Conservation (phyloP, 139 green algal genomes). For the Tetradesmus obliquus region DNA sequence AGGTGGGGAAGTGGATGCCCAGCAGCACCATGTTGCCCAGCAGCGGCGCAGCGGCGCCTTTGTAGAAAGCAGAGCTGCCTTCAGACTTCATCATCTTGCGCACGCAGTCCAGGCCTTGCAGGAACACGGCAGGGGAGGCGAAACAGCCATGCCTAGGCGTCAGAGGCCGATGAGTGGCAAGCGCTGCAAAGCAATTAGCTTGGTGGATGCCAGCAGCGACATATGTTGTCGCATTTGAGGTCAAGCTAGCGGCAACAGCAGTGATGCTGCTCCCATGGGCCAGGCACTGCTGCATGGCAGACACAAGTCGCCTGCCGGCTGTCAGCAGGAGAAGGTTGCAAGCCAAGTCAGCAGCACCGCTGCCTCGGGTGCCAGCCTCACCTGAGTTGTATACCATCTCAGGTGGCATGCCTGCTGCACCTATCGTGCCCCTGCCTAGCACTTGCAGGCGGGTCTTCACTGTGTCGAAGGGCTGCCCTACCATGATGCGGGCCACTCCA, state of each 20-base stretch:
- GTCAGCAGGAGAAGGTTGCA: no score
- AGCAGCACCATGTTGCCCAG: constrained; percentile 62
- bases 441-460: constrained; percentile 58
- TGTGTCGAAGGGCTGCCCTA: constrained; percentile 58
- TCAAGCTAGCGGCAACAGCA: neutral
- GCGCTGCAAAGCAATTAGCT: neutral
- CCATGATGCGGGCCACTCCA: constrained; percentile 57
- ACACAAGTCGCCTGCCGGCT: no score
- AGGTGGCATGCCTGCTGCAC: constrained; percentile 47
- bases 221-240: neutral
- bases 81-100: constrained; percentile 35
- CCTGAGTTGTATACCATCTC: constrained; percentile 51
- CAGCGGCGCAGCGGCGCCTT: constrained; percentile 50
- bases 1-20: constrained; percentile 59
- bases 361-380: neutral
- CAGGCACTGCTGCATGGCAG: no score
- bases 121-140: neutral
- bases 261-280: no score
- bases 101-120: constrained; percentile 9
- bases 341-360: no score
- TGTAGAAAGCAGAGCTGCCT: constrained; percentile 52
- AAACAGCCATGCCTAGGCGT: no score
- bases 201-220: neutral
- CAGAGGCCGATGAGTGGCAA: neutral
- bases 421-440: constrained; percentile 53